Percentiles rank a stretch among this genome's conserved stretches.
Conservation (phyloP, 805 yeast species). For the Pichia cephalocereana region DNA sequence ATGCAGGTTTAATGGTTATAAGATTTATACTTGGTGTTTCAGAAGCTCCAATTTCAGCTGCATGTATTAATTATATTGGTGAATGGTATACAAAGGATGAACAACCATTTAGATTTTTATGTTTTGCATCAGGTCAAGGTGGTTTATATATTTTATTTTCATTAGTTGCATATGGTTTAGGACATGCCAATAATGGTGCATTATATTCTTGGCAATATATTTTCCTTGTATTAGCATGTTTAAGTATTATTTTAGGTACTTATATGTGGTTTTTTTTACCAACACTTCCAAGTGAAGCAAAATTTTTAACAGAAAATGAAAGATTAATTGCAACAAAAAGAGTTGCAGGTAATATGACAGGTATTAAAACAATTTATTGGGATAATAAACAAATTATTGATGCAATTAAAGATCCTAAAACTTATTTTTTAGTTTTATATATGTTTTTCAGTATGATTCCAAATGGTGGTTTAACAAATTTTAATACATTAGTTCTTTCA, state of each 20-base stretch:
- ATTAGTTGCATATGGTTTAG: conserved; percentile 21
- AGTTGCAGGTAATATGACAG: conserved; percentile 25
- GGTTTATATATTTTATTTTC: conserved; percentile 35
- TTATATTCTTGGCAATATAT: conserved; percentile 35
- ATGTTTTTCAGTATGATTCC: conserved; percentile 16
- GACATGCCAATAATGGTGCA: conserved; percentile 8
- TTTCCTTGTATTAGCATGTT: conserved; percentile 45
- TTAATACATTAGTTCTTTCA: conserved; percentile 11
- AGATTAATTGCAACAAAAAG: conserved; percentile 35
- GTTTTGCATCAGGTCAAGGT: conserved; percentile 31
- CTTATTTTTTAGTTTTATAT: conserved; percentile 30
- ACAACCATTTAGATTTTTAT: conserved; percentile 31
- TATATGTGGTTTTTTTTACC: conserved; percentile 36
- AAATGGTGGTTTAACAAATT: conserved; percentile 17
- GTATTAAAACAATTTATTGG: conserved; percentile 33
- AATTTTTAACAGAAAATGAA: conserved; percentile 29
- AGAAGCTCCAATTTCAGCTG: conserved; percentile 34
- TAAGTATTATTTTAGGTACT: conserved; percentile 32
- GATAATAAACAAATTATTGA: conserved; percentile 38
- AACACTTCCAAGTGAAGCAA: conserved; percentile 41
- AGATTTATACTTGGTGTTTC: conserved; percentile 29
- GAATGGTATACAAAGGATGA: conserved; percentile 38
- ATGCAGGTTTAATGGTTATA: conserved; percentile 37
- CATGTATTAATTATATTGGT: conserved; percentile 37
- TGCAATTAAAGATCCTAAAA: conserved; percentile 36